phyloP scores from a whole-genome alignment of 768 basidiomycete species.

The Amanita fuliginea region DNA sequence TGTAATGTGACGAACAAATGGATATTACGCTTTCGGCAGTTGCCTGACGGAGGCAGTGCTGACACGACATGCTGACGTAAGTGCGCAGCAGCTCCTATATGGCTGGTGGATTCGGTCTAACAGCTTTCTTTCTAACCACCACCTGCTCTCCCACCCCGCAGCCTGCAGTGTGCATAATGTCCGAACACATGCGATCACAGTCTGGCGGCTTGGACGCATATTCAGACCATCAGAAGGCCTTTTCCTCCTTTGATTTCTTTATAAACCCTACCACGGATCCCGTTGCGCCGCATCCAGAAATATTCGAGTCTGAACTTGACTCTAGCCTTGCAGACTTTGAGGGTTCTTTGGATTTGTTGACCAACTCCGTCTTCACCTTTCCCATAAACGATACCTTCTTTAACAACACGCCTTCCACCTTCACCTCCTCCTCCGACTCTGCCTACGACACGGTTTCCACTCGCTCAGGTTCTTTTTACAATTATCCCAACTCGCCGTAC shows the following conservation, averaged over 20 bases:
- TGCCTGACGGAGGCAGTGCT: neutral
- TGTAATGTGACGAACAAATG: neutral
- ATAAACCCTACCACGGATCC: constrained; percentile 60
- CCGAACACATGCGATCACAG: constrained; percentile 19
- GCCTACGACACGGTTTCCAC: constrained; percentile 59
- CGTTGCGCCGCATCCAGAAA: constrained; percentile 69
- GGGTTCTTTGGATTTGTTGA: constrained; percentile 51
- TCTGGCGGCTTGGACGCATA: constrained; percentile 19
- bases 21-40: neutral
- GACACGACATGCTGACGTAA: constrained; percentile 6
- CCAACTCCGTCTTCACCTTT: constrained; percentile 53
- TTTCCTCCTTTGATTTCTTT: constrained; percentile 48
- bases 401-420: constrained; percentile 66
- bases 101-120: constrained; percentile 8
- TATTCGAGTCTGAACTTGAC: constrained; percentile 79
- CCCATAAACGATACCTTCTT: constrained; percentile 52
- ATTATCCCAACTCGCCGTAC: constrained; percentile 44
- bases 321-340: constrained; percentile 56
- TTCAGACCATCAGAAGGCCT: constrained; percentile 25
- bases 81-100: constrained; percentile 25
- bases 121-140: constrained; percentile 20
- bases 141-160: constrained; percentile 16
- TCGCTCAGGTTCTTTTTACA: constrained; percentile 62
- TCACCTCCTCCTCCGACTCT: constrained; percentile 73
- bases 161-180: constrained; percentile 18